Conservation (phyloP, 2,329 filamentous ascomycete genomes). For the Coleophoma cylindrospora region DNA sequence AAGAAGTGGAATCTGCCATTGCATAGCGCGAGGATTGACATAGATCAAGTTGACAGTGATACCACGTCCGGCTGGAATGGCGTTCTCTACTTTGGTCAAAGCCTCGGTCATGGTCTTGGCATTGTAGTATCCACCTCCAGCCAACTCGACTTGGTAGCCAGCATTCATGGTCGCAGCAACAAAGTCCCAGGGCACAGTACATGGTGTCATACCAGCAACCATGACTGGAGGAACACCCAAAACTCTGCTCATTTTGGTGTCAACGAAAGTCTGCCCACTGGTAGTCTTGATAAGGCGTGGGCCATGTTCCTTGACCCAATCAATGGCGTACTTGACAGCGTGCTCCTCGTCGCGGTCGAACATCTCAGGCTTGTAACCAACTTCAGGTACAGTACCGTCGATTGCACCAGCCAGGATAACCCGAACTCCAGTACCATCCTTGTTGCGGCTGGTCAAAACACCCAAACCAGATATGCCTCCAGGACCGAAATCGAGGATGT, state of each 20-base stretch:
- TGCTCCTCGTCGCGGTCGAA: conserved; percentile 96
- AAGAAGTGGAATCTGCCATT: conserved; percentile 85
- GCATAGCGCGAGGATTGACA: conserved; percentile 83
- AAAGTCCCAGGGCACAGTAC: conserved; percentile 86
- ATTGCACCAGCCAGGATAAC: conserved; percentile 94
- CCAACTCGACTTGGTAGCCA: conserved; percentile 90
- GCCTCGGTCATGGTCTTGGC: conserved; percentile 79
- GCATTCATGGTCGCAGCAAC: conserved; percentile 90
- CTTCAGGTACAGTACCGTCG: conserved; percentile 81
- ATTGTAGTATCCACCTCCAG: conserved; percentile 84
- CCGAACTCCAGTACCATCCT: conserved; percentile 95
- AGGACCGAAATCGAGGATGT: conserved; percentile 94
- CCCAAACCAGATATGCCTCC: conserved; percentile 96
- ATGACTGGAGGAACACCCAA: conserved; percentile 82
- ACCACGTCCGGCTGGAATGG: conserved; percentile 78
- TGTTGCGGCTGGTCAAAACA: conserved; percentile 95
- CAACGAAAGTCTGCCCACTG: conserved; percentile 82
- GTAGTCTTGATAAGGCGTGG: conserved; percentile 90
- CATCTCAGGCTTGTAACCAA: conserved; percentile 96
- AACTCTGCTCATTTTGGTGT: conserved; percentile 92
- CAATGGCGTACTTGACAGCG: conserved; percentile 88
- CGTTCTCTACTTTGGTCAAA: conserved; percentile 76
- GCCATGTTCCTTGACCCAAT: conserved; percentile 97
- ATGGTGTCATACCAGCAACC: conserved; percentile 91
- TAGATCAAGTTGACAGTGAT: conserved; percentile 91